These are phyloP conservation scores for Syzygium syzygioides DNA, from an alignment of 441 rosid genomes.

Conservation along the genomic window DNA sequence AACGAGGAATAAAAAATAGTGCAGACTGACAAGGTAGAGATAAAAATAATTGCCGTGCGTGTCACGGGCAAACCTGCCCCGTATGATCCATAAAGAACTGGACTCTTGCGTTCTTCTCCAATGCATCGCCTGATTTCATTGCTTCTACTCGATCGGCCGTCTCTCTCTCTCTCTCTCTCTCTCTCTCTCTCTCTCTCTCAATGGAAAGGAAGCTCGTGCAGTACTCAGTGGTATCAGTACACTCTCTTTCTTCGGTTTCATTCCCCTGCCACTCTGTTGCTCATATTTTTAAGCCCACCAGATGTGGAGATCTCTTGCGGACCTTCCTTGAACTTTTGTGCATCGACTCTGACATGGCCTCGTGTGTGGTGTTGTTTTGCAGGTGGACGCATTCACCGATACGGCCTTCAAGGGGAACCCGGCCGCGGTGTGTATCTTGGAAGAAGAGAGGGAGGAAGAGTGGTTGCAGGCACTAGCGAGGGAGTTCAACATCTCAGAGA, in stretches of 20 bases:
- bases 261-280: background rate
- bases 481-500: slow-evolving; percentile 63
- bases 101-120: background rate
- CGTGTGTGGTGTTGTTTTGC: background rate
- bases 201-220: slow-evolving; percentile 22
- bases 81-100: background rate
- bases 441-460: slow-evolving; percentile 49
- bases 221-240: slow-evolving; percentile 39
- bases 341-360: background rate
- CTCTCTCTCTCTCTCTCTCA: background rate
- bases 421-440: slow-evolving; percentile 63
- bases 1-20: background rate
- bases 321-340: background rate
- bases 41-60: background rate
- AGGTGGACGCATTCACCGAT: slow-evolving; percentile 82
- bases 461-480: slow-evolving; percentile 67
- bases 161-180: background rate
- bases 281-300: background rate
- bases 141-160: background rate
- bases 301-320: background rate
- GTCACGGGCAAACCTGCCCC: background rate
- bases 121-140: background rate
- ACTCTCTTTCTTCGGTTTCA: background rate
- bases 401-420: slow-evolving; percentile 74
- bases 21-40: background rate